Evolutionary conservation across 352 stramenopile species (phyloP), one percentile per base, ranked within the genome.

Genomic region (Globisporangium apiculatum): DNA sequence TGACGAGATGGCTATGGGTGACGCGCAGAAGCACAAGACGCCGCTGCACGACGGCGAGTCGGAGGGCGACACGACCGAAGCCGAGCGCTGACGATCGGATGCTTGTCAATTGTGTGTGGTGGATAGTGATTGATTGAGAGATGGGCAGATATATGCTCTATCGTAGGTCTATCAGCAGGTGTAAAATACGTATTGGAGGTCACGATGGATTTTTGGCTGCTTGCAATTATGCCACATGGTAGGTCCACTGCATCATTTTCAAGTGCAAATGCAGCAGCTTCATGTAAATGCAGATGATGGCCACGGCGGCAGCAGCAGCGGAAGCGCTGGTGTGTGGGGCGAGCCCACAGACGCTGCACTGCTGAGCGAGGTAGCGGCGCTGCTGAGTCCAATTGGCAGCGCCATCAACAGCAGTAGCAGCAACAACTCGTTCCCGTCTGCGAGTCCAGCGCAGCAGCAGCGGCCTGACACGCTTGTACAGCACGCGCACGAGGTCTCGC

Each of bases 291-390:
- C 38, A 41, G n/a, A 11, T 7, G n/a, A 24, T 24, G 18, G 40
- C 40, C 40, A 43, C 1, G 7, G 10, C 18, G 46, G 40, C 40
- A 58, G 41, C 53, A 45, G 42, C 53, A 36, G 2, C 8, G 17
- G 50, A 8, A 41, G 51, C 8, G 51, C 51, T 24, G 18, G 18
- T 24, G 18, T 24, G 46, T 60, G 38, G 56, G 15, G 5, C 2
- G 48, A 50, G 15, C 38, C 42, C 40, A 48, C 41, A 14, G 56
- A 61, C 40, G 24, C 35, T 5, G 48, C 17, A 24, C 47, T 60
- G 37, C 38, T 61, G 55, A 49, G 41, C 9, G 55, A 61, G 14
- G 48, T 61, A 15, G 48, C 56, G 7, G n/a, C 56, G 40, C 48
- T 55, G 14, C n/a, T 55, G 17, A 61, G 48, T 17, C 48, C 56